phyloP scores from a whole-genome alignment of 2,329 filamentous ascomycete species.

The Sporothrix globosa region DNA sequence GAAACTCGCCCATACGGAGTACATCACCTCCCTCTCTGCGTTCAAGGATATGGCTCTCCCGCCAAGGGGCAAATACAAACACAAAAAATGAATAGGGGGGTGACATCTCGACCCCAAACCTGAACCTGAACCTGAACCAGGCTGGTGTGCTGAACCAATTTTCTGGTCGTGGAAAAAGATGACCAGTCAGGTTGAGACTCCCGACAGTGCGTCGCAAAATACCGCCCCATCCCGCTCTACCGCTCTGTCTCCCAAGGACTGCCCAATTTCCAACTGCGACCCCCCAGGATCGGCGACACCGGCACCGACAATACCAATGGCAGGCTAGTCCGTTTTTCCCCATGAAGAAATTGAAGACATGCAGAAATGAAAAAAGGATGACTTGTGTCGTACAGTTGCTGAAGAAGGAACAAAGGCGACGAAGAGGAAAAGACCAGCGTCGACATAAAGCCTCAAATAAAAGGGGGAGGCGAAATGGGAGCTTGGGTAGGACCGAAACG shows the following conservation, averaged over 20 bases:
- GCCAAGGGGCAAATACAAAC: background rate
- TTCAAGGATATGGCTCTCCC: background rate
- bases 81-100: background rate
- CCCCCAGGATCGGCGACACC: slow-evolving; percentile 18
- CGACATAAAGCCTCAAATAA: background rate
- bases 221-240: background rate
- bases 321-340: background rate
- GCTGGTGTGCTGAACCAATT: background rate
- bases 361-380: too few species aligned
- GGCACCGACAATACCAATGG: slow-evolving; percentile 6
- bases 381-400: too few species aligned
- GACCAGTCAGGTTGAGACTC: background rate
- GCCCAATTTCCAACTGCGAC: background rate
- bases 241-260: too few species aligned
- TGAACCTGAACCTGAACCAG: too few species aligned
- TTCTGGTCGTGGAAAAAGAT: background rate
- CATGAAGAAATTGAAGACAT: too few species aligned
- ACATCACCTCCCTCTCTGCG: too few species aligned
- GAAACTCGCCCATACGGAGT: background rate
- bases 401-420: background rate
- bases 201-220: background rate
- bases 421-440: background rate
- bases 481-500: background rate
- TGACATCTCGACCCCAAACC: slow-evolving; percentile 10
- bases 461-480: background rate